Evolutionary conservation across 805 yeast species (phyloP), one percentile per base, ranked within the genome.

Genomic region (Metschnikowia lochheadii): DNA sequence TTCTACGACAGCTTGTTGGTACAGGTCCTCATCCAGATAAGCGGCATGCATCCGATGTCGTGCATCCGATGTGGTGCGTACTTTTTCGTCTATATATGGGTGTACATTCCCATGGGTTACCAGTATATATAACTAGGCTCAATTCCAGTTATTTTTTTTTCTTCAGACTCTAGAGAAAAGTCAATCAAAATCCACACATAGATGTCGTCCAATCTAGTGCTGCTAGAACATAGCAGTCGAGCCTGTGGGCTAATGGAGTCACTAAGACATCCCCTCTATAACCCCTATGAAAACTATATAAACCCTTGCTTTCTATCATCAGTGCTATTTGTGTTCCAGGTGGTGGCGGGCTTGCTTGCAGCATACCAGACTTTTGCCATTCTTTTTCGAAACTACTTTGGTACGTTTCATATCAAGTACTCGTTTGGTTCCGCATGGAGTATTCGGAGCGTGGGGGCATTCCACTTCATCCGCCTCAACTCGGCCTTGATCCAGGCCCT

Each of bases 281-380:
- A 60, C 49, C 60, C 65, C 5, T 17, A 43, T 34, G 54, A 55
- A 15, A 67, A 67, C 51, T 54, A 62, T 38, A 37, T 68, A 7
- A 64, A 68, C 51, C 72, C 72, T 3, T 63, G 68, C 48, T 68
- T 69, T 48, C 43, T 67, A 34, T 44, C 59, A 15, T 49, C 55
- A 14, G 49, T 56, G 13, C 48, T 51, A 17, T 31, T 51, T 21
- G 33, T 46, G 2, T 44, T 53, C 37, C 56, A 49, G 46, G 52
- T 32, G 18, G 39, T 52, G n/a, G n/a, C 54, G 20, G 65, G 58
- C 7, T 46, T 40, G 3, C 50, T 52, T 14, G 61, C 50, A 2
- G n/a, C 58, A 6, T 26, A 18, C n/a, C 67, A 64, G 40, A 49
- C 56, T 15, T 18, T 47, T n/a, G 45, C 38, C 32, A 53, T 62